Evolutionary conservation across 2,329 filamentous ascomycete genomes (phyloP), one percentile per base, ranked within the genome.

Genomic region (Tolypocladium paradoxum): DNA sequence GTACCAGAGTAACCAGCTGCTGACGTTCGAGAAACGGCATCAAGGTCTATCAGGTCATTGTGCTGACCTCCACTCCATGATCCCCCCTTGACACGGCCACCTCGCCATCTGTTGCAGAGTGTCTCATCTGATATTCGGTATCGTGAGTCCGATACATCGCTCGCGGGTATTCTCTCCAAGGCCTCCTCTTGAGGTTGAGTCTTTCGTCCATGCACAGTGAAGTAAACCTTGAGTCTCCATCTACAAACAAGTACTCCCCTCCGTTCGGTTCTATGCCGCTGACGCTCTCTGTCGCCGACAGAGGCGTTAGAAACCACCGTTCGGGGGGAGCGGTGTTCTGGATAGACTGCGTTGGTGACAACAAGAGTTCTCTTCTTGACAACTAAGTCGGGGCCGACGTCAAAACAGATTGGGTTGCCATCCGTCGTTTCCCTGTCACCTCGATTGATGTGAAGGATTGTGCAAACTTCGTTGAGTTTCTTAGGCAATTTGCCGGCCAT

Each of bases 261-360:
- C 8, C 18, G 38, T 20, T 55, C 56, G 6, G 37, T 47, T 16
- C 14, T 20, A 2, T 37, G 48, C 2, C 47, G 48, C 22, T 35
- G 48, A 6, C 22, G n/a, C 5, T 49, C 43, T 14, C 53, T 34
- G 31, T 0, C 48, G 9, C 8, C 4, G 5, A 29, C 4, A 6
- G 9, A 16, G 40, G 2, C 22, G 7, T 45, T 3, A 29, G 20
- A 1, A 24, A 40, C 1, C 14, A 16, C 9, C 8, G 8, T n/a
- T 11, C 27, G 16, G 7, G 43, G 43, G n/a, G 24, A 68, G 1
- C 66, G 62, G 48, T 70, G 68, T 0, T 62, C 53, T 0, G 77
- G 76, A 45, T 74, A 82, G 0, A 64, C 58, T 0, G 72, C 63
- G 54, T 88, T 89, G 0, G 84, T 88, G 2, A 76, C 65, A 0